Conservation (phyloP, 352 stramenopile species). For the Phytopythium chamaehyphon region DNA sequence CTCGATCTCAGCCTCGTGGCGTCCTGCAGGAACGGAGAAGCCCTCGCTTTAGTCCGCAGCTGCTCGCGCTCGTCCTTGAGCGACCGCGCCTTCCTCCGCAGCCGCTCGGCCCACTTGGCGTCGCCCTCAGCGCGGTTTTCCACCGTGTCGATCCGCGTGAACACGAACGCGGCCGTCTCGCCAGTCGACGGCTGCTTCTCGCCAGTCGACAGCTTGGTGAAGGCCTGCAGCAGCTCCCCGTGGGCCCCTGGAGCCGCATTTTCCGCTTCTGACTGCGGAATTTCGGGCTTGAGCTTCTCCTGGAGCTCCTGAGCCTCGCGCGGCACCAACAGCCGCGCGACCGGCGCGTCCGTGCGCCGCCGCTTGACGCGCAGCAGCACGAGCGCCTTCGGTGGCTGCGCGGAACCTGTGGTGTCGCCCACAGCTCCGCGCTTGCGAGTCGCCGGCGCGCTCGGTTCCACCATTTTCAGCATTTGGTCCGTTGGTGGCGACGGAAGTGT, state of each 20-base stretch:
- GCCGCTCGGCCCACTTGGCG: constrained; percentile 55
- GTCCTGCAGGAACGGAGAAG: constrained; percentile 21
- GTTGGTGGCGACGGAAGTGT: no score
- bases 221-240: constrained; percentile 43
- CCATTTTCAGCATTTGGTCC: constrained; percentile 7
- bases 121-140: constrained; percentile 32
- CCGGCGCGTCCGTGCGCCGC: constrained; percentile 75
- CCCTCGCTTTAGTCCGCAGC: constrained; percentile 19
- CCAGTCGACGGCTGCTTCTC: constrained; percentile 25
- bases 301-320: constrained; percentile 20
- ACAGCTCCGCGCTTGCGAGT: constrained; percentile 2
- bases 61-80: constrained; percentile 53
- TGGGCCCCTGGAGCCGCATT: constrained; percentile 3
- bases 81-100: constrained; percentile 65
- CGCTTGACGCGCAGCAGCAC: constrained; percentile 82
- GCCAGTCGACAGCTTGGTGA: constrained; percentile 59
- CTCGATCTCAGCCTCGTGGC: background rate
- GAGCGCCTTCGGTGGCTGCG: constrained; percentile 22
- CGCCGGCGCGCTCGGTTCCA: background rate
- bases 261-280: constrained; percentile 3
- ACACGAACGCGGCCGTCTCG: constrained; percentile 42
- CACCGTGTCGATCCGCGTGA: constrained; percentile 84
- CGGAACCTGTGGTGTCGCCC: background rate
- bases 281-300: constrained; percentile 16
- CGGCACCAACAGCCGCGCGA: constrained; percentile 66